Percentiles rank a stretch among this genome's conserved stretches.
These are phyloP conservation scores for Boletus rubroflammeus DNA, from an alignment of 768 basidiomycete genomes.

Conservation along the genomic window DNA sequence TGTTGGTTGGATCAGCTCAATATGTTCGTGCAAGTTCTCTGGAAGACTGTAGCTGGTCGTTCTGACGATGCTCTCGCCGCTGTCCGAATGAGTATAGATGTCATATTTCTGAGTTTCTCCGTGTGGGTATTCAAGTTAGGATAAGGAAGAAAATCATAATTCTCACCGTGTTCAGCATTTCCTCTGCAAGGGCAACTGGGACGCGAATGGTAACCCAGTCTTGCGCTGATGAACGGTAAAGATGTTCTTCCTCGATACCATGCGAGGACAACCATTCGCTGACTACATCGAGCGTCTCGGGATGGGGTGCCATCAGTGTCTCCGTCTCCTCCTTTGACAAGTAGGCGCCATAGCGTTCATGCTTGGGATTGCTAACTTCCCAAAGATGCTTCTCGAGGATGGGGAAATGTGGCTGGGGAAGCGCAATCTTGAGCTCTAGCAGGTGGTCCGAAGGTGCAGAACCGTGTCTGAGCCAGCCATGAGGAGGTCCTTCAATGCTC, in stretches of 20 bases:
- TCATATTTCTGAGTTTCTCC: constrained; percentile 49
- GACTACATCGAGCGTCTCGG: constrained; percentile 49
- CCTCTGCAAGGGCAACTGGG: constrained; percentile 57
- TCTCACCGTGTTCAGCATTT: constrained; percentile 67
- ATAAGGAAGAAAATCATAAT: neutral
- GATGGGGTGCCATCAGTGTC: constrained; percentile 53
- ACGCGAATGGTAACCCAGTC: constrained; percentile 67
- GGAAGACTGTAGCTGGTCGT: constrained; percentile 72
- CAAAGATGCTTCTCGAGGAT: constrained; percentile 49
- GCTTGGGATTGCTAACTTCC: constrained; percentile 56
- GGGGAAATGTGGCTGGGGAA: constrained; percentile 50
- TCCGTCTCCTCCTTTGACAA: constrained; percentile 67
- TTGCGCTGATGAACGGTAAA: constrained; percentile 56
- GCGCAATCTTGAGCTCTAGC: constrained; percentile 56
- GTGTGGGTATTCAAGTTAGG: neutral
- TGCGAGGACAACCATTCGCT: constrained; percentile 59
- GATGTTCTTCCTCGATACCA: constrained; percentile 46
- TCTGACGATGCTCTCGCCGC: constrained; percentile 54
- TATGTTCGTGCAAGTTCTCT: constrained; percentile 49
- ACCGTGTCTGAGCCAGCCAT: constrained; percentile 45
- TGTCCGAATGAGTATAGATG: constrained; percentile 52
- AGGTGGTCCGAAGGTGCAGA: constrained; percentile 42
- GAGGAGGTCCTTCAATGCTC: constrained; percentile 40
- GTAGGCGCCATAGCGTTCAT: constrained; percentile 51
- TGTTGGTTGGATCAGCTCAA: constrained; percentile 71